phyloP scores from a whole-genome alignment of 257 asterid species.

The Solanum sitiens region DNA sequence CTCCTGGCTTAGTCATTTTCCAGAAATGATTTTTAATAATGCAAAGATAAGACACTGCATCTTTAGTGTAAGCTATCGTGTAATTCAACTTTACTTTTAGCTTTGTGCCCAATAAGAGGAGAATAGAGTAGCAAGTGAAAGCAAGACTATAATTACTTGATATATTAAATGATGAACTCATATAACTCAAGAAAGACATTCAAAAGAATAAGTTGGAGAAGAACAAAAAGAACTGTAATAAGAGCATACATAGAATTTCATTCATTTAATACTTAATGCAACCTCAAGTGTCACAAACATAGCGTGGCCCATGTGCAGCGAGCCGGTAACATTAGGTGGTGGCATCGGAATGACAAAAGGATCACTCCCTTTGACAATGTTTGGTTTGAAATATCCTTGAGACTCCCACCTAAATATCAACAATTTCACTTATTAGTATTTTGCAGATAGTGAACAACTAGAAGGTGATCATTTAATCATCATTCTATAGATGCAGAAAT shows the following conservation, averaged over 20 bases:
- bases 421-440: not conserved
- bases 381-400: constrained; percentile 94
- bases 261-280: not conserved
- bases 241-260: not conserved
- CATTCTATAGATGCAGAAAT: not conserved
- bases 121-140: not conserved
- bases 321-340: constrained; percentile 97
- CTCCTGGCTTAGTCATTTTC: not conserved
- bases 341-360: constrained; percentile 94
- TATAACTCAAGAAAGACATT: not conserved
- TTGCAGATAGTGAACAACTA: not conserved
- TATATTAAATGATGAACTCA: not conserved
- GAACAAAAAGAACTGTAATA: not conserved
- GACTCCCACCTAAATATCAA: constrained; percentile 91
- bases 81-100: not conserved
- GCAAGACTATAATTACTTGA: not conserved
- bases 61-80: not conserved
- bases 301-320: constrained; percentile 99
- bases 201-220: not conserved
- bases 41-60: not conserved
- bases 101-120: not conserved
- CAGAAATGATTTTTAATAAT: not conserved
- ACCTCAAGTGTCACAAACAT: constrained; percentile 99
- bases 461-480: not conserved
- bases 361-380: constrained; percentile 47